A percentile compares a stretch with the other conserved stretches of the same genome.
These are phyloP conservation scores for Extremus antarcticus DNA, from an alignment of 495 filamentous ascomycete genomes.

Conservation along the genomic window DNA sequence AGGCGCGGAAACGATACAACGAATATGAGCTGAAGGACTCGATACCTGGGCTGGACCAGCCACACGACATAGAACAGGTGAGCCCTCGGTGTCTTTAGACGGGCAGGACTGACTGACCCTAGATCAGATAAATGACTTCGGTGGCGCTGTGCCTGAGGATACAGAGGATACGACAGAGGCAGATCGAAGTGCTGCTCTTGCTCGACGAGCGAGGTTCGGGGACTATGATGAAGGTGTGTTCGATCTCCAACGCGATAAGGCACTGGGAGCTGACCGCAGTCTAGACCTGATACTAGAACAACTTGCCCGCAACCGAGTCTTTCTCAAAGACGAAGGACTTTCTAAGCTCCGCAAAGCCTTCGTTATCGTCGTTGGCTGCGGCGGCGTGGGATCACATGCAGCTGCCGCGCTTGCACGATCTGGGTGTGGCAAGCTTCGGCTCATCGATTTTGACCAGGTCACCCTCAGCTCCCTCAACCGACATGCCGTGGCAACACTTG, in stretches of 20 bases:
- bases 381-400: conserved; percentile 90
- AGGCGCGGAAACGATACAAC: conserved; percentile 24
- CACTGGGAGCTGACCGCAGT: neutral
- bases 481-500: conserved; percentile 86
- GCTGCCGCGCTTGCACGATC: conserved; percentile 77
- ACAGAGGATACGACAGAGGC: conserved; percentile 56
- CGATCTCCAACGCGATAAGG: neutral
- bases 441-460: conserved; percentile 98
- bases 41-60: conserved; percentile 28
- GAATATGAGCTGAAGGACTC: conserved; percentile 31
- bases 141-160: conserved; percentile 46
- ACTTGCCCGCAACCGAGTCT: conserved; percentile 86
- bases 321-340: conserved; percentile 74
- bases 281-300: conserved; percentile 87
- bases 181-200: conserved; percentile 61
- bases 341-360: conserved; percentile 67
- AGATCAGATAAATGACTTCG: conserved; percentile 60
- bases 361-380: conserved; percentile 82
- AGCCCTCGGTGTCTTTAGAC: neutral
- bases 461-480: conserved; percentile 86
- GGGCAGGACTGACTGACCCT: neutral
- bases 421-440: conserved; percentile 71
- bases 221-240: conserved; percentile 77
- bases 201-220: conserved; percentile 67
- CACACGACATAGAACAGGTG: conserved; percentile 25